phyloP scores from a whole-genome alignment of 768 basidiomycete genomes.

The Macrolepiota albuminosa region DNA sequence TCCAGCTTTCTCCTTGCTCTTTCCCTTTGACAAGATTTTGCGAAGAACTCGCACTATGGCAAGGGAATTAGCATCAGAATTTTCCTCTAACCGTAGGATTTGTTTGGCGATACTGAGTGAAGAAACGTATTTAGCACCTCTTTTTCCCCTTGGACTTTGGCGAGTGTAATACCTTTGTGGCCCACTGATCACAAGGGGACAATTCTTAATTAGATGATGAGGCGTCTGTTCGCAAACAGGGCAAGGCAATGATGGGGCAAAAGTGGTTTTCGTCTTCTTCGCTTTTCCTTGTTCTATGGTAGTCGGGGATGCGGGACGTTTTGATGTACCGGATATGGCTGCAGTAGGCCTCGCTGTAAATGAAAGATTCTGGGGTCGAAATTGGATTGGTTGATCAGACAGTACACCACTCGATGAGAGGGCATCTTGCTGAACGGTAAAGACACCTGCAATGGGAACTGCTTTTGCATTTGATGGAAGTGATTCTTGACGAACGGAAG shows the following conservation, averaged over 20 bases:
- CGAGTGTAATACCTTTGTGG: slow-evolving; percentile 40
- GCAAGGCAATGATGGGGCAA: slow-evolving; percentile 28
- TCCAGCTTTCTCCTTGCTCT: slow-evolving; percentile 20
- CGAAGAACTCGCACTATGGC: slow-evolving; percentile 32
- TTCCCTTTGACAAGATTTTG: slow-evolving; percentile 32
- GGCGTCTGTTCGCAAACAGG: slow-evolving; percentile 41
- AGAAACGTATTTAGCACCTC: not conserved
- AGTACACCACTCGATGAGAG: not conserved
- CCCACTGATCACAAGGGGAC: slow-evolving; percentile 50
- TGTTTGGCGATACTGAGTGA: slow-evolving; percentile 34
- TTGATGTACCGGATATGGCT: slow-evolving; percentile 22
- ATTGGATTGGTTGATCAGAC: not conserved
- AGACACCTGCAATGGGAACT: not conserved
- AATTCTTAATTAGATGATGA: slow-evolving; percentile 40
- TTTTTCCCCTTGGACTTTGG: not conserved
- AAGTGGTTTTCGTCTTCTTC: slow-evolving; percentile 22
- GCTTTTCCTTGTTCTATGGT: slow-evolving; percentile 26
- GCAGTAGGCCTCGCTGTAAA: not conserved
- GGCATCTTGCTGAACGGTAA: not conserved
- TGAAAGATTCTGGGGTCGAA: not conserved
- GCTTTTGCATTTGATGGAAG: not conserved
- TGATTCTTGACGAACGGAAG: not conserved
- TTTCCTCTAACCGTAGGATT: slow-evolving; percentile 38
- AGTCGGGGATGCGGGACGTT: slow-evolving; percentile 30
- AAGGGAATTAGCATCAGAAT: slow-evolving; percentile 33